These are phyloP conservation scores for Gynochthodes officinalis DNA, from an alignment of 257 asterid genomes.

Conservation along the genomic window DNA sequence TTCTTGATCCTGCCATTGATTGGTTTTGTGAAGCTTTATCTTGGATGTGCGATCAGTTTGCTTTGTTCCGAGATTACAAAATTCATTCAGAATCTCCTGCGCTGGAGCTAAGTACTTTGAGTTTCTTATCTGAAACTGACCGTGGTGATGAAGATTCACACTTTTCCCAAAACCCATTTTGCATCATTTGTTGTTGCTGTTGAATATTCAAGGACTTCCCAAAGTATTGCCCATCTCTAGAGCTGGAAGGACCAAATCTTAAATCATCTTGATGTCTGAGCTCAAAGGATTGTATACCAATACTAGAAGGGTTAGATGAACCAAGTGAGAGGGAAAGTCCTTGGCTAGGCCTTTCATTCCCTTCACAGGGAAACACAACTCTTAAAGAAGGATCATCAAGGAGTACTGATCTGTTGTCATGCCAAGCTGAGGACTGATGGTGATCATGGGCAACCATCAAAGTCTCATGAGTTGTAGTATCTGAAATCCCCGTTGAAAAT, in stretches of 20 bases:
- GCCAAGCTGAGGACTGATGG: constrained; percentile 24
- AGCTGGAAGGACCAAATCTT: constrained; percentile 53
- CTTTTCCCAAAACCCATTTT: constrained; percentile 33
- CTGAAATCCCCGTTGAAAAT: constrained; percentile 23
- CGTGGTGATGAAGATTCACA: constrained; percentile 16
- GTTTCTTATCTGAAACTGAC: constrained; percentile 33
- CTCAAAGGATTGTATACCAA: constrained; percentile 64
- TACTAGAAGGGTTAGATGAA: constrained; percentile 54
- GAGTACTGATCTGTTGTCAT: constrained; percentile 29
- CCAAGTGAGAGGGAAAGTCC: constrained; percentile 81
- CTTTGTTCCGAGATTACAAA: constrained; percentile 58
- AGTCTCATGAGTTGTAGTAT: constrained; percentile 19
- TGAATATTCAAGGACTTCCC: constrained; percentile 35
- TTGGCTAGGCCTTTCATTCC: constrained; percentile 76
- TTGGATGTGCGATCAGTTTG: constrained; percentile 23
- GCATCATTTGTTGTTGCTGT: constrained; percentile 28
- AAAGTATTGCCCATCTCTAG: constrained; percentile 25
- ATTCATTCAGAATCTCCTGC: constrained; percentile 71
- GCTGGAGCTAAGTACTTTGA: constrained; percentile 64
- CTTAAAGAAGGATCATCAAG: constrained; percentile 52
- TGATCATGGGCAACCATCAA: constrained; percentile 22
- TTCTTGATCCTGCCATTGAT: constrained; percentile 39
- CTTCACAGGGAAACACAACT: constrained; percentile 66
- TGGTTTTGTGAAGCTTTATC: constrained; percentile 30
- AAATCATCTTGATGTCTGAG: constrained; percentile 41